A percentile compares a stretch with the other conserved stretches of the same genome.
phyloP scores from a whole-genome alignment of 345 rosid genomes.

The Lagerstroemia speciosa region DNA sequence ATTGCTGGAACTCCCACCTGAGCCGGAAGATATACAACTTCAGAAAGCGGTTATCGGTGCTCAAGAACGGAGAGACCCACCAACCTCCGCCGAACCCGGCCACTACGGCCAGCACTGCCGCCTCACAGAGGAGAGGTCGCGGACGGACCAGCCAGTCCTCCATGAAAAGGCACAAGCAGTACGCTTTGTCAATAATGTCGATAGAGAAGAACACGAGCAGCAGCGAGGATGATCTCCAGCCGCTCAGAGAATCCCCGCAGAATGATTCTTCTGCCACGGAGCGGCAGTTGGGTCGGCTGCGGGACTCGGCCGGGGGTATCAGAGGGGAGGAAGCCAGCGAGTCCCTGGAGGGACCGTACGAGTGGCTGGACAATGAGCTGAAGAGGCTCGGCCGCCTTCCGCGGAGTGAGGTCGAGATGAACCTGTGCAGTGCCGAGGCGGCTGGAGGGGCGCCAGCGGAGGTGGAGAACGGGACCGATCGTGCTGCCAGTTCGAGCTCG shows the following conservation, averaged over 20 bases:
- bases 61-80: neutral
- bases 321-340: neutral
- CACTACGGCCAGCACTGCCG: slow-evolving; percentile 7
- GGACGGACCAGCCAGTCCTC: slow-evolving; percentile 4
- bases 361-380: slow-evolving; percentile 67
- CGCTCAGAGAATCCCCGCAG: neutral
- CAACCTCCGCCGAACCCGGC: slow-evolving; percentile 3
- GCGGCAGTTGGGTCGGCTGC: neutral
- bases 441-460: slow-evolving; percentile 7
- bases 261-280: neutral
- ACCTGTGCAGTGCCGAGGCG: slow-evolving; percentile 4
- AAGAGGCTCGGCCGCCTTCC: slow-evolving; percentile 30
- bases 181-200: neutral
- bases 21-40: slow-evolving; percentile 54
- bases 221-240: neutral
- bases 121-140: neutral
- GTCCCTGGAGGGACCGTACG: slow-evolving; percentile 32
- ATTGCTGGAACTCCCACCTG: slow-evolving; percentile 81
- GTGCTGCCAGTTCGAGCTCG: slow-evolving; percentile 13
- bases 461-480: slow-evolving; percentile 8
- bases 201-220: neutral
- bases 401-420: slow-evolving; percentile 2
- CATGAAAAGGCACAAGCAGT: neutral
- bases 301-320: neutral
- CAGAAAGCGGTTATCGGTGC: neutral